A percentile compares a stretch with the other conserved stretches of the same genome.
These are phyloP conservation scores for Fraxinus anomala DNA, from an alignment of 257 asterid species.

Conservation along the genomic window DNA sequence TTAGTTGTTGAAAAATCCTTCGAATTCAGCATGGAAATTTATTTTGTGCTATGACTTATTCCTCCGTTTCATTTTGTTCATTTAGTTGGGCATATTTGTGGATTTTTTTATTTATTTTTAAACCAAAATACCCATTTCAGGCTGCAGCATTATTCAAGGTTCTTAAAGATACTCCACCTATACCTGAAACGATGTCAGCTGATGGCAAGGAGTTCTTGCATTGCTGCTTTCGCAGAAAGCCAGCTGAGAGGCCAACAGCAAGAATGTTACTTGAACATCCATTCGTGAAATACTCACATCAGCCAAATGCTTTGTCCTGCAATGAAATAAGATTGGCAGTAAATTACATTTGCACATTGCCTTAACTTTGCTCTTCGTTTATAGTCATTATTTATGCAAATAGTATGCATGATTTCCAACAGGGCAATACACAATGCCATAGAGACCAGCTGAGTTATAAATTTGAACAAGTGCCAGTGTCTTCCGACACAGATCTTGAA, in stretches of 20 bases:
- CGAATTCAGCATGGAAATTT: not conserved
- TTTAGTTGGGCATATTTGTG: not conserved
- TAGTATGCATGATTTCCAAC: constrained; percentile 23
- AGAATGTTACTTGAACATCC: constrained; percentile 65
- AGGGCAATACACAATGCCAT: constrained; percentile 40
- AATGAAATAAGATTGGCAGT: constrained; percentile 40
- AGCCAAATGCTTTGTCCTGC: not conserved
- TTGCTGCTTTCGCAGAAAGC: constrained; percentile 71
- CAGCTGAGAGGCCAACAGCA: constrained; percentile 81
- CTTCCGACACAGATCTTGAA: constrained; percentile 34
- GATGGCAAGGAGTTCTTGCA: constrained; percentile 80
- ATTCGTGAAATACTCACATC: constrained; percentile 39
- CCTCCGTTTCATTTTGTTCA: not conserved
- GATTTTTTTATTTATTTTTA: not conserved
- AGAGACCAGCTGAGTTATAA: constrained; percentile 27
- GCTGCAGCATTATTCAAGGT: constrained; percentile 92
- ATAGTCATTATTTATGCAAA: constrained; percentile 11
- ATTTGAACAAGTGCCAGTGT: constrained; percentile 34
- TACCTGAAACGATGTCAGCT: constrained; percentile 74
- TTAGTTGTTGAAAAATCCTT: not conserved
- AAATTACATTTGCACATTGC: constrained; percentile 26
- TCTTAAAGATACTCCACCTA: constrained; percentile 70
- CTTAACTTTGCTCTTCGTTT: not conserved
- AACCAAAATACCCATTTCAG: constrained; percentile 31
- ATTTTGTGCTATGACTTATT: not conserved